Evolutionary conservation across 2,329 filamentous ascomycete species (phyloP).

Genomic region (Ophiostoma perfectum): DNA sequence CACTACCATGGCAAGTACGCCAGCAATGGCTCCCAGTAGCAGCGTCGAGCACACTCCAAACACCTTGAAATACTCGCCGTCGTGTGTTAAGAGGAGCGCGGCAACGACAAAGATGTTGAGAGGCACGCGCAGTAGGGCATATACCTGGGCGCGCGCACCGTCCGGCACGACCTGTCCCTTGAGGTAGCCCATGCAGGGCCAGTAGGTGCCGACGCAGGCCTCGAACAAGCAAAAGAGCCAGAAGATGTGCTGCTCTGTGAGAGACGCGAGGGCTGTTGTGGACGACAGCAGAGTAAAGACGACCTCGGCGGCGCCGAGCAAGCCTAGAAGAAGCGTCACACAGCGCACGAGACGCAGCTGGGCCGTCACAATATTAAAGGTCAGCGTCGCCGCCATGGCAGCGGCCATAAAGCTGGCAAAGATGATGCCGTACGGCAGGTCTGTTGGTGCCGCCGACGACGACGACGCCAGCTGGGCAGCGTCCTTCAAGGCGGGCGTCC

Average conservation of each 20-base stretch:
- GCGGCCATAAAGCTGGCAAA: constrained; percentile 51
- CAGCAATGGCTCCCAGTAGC: constrained; percentile 31
- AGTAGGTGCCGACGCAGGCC: constrained; percentile 51
- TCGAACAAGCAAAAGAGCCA: constrained; percentile 54
- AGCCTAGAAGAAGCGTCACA: constrained; percentile 34
- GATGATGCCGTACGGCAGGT: constrained; percentile 42
- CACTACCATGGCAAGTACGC: constrained; percentile 29
- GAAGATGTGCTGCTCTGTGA: constrained; percentile 41
- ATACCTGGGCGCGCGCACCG: constrained; percentile 47
- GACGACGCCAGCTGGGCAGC: constrained; percentile 26
- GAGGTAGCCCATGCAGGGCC: constrained; percentile 48
- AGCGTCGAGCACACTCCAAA: constrained; percentile 34
- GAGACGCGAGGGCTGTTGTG: constrained; percentile 31
- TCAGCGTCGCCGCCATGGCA: constrained; percentile 53
- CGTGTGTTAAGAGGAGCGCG: constrained; percentile 39
- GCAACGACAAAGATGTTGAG: constrained; percentile 53
- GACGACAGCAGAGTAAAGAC: constrained; percentile 31
- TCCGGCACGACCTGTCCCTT: constrained; percentile 51
- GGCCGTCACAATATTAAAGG: constrained; percentile 41
- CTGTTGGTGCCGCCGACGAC: constrained; percentile 21
- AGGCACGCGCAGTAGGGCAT: constrained; percentile 50
- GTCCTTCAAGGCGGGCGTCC: constrained; percentile 47
- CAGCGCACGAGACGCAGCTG: constrained; percentile 27
- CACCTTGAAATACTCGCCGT: constrained; percentile 30
- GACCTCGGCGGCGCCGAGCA: constrained; percentile 37